Conservation (phyloP, 768 basidiomycete genomes). For the Kwoniella europaea region DNA sequence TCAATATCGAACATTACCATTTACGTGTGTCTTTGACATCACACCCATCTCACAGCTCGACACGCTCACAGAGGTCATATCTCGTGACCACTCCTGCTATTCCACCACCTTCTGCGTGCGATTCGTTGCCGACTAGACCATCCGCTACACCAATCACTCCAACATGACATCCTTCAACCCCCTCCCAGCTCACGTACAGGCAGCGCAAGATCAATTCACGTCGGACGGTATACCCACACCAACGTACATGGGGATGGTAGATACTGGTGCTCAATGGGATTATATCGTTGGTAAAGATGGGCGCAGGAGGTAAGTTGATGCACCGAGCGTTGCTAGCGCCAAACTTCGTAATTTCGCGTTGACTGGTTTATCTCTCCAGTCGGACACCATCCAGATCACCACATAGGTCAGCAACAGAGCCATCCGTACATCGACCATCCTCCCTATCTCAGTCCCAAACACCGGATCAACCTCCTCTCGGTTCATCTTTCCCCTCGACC, state of each 20-base stretch:
- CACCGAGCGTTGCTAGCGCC: constrained; percentile 9
- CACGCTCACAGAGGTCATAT: too few species aligned
- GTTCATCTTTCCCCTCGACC: constrained; percentile 22
- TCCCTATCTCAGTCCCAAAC: constrained; percentile 22
- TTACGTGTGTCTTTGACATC: too few species aligned
- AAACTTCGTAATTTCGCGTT: neutral
- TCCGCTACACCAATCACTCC: neutral
- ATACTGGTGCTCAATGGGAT: constrained; percentile 56
- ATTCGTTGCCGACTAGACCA: too few species aligned
- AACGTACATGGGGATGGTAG: constrained; percentile 51
- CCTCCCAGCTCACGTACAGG: constrained; percentile 43
- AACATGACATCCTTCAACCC: constrained; percentile 50
- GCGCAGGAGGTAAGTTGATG: constrained; percentile 44
- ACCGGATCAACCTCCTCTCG: constrained; percentile 4
- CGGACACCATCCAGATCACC: constrained; percentile 44
- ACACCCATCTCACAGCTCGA: too few species aligned
- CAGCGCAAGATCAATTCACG: constrained; percentile 40
- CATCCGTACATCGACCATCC: constrained; percentile 26
- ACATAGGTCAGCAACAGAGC: constrained; percentile 31
- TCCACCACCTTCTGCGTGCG: too few species aligned
- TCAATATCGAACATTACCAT: too few species aligned
- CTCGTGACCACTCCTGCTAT: too few species aligned
- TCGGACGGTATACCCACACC: constrained; percentile 39
- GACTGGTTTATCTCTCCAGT: constrained; percentile 10
- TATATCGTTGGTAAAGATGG: constrained; percentile 46